phyloP scores from a whole-genome alignment of 2,329 filamentous ascomycete genomes.

The Diaporthe vexans region DNA sequence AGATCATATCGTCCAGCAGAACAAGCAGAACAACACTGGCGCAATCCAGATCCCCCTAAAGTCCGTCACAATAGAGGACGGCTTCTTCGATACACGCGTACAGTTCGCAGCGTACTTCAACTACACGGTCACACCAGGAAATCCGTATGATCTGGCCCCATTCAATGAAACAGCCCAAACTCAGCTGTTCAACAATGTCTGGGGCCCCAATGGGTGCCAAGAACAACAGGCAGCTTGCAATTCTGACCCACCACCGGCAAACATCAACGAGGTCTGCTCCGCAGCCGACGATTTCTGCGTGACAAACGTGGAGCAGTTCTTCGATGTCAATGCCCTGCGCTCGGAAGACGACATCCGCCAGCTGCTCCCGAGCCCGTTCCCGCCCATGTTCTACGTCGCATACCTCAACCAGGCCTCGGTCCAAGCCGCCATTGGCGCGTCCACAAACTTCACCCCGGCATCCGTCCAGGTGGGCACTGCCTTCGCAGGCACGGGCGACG shows the following conservation, averaged over 20 bases:
- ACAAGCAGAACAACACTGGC: slow-evolving; percentile 49
- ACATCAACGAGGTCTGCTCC: slow-evolving; percentile 16
- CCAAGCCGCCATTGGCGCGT: slow-evolving; percentile 69
- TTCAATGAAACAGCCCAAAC: not conserved
- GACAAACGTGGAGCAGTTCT: slow-evolving; percentile 4
- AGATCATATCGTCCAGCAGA: slow-evolving; percentile 59
- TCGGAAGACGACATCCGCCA: slow-evolving; percentile 18
- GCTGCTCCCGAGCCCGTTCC: slow-evolving; percentile 2
- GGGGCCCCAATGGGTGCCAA: slow-evolving; percentile 13
- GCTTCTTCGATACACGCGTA: slow-evolving; percentile 51
- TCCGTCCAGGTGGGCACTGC: slow-evolving; percentile 56
- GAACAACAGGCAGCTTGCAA: slow-evolving; percentile 22
- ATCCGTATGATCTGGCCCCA: slow-evolving; percentile 3
- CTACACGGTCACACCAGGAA: slow-evolving; percentile 1
- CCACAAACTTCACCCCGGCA: slow-evolving; percentile 67
- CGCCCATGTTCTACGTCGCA: not conserved
- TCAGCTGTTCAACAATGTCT: slow-evolving; percentile 23
- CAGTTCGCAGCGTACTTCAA: slow-evolving; percentile 36
- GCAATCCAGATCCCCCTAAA: slow-evolving; percentile 56
- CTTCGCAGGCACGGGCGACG: slow-evolving; percentile 53
- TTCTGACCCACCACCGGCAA: not conserved
- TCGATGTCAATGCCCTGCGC: slow-evolving; percentile 1
- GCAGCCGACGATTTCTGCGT: slow-evolving; percentile 20
- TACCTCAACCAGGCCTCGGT: slow-evolving; percentile 55
- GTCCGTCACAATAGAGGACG: slow-evolving; percentile 62